Percentiles rank a stretch among this genome's conserved stretches.
Evolutionary conservation across 2,329 filamentous ascomycete genomes (phyloP).

Genomic region (Ambrosiella cleistominuta): DNA sequence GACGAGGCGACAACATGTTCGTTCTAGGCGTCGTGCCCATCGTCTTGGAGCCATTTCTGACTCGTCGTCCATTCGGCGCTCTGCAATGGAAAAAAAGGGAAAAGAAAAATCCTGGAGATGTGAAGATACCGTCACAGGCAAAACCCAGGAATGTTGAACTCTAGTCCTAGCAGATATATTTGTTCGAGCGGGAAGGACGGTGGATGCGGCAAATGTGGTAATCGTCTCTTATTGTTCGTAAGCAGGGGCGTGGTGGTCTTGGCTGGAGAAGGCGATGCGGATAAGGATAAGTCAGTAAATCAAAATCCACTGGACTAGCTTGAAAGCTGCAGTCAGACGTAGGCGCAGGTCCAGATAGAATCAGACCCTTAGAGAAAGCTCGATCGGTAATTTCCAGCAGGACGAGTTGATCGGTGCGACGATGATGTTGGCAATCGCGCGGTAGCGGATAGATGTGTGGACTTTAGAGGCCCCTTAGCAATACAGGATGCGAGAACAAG

Average conservation of each 20-base stretch:
- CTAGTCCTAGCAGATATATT: background rate
- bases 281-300: background rate
- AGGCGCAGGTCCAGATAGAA: no score
- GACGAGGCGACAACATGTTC: constrained; percentile 61
- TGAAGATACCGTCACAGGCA: background rate
- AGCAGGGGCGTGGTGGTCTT: background rate
- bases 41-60: constrained; percentile 33
- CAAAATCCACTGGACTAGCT: background rate
- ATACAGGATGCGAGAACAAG: background rate
- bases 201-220: background rate
- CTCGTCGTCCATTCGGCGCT: constrained; percentile 17
- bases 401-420: background rate
- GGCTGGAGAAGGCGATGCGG: background rate
- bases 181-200: background rate
- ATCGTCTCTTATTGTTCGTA: background rate
- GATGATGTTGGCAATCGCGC: background rate
- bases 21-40: constrained; percentile 56
- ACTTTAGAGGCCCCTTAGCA: background rate
- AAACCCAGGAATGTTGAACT: background rate
- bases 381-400: no score
- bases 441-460: background rate
- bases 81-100: constrained; percentile 16
- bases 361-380: no score
- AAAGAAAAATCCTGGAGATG: background rate
- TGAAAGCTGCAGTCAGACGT: background rate